Conservation (phyloP, 1,139 yeast species). For the Candida mesenterica region DNA sequence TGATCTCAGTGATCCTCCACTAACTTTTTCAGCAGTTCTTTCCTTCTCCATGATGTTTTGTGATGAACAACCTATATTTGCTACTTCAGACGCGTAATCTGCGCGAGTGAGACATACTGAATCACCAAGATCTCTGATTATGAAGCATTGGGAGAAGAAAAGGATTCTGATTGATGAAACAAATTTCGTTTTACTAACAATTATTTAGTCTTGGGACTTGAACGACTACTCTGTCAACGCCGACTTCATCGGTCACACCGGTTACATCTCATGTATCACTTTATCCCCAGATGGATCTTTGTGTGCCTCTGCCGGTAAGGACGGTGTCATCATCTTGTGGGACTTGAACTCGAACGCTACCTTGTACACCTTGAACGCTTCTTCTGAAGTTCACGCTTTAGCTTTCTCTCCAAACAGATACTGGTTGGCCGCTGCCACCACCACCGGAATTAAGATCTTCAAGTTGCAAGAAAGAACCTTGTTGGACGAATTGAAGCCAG, state of each 20-base stretch:
- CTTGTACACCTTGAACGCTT: conserved; percentile 92
- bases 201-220: conserved; percentile 87
- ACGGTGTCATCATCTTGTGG: conserved; percentile 99
- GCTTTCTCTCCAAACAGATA: conserved; percentile 99
- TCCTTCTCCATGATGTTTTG: conserved; percentile 22
- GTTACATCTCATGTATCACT: conserved; percentile 96
- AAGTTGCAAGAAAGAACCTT: conserved; percentile 94
- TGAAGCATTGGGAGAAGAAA: no score
- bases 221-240: conserved; percentile 84
- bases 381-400: conserved; percentile 96
- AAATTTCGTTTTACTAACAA: conserved; percentile 32
- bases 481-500: conserved; percentile 98
- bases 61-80: conserved; percentile 83
- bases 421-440: conserved; percentile 99
- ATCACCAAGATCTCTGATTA: conserved; percentile 99
- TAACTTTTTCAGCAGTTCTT: conserved; percentile 6
- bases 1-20: no score
- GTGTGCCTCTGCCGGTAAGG: conserved; percentile 99
- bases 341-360: conserved; percentile 87
- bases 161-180: no score
- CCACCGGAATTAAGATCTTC: conserved; percentile 97
- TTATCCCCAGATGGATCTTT: conserved; percentile 99
- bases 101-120: conserved; percentile 90
- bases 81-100: conserved; percentile 92
- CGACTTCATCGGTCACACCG: conserved; percentile 99